Conservation (phyloP, 2,329 filamentous ascomycete genomes). For the Claviceps purpurea region DNA sequence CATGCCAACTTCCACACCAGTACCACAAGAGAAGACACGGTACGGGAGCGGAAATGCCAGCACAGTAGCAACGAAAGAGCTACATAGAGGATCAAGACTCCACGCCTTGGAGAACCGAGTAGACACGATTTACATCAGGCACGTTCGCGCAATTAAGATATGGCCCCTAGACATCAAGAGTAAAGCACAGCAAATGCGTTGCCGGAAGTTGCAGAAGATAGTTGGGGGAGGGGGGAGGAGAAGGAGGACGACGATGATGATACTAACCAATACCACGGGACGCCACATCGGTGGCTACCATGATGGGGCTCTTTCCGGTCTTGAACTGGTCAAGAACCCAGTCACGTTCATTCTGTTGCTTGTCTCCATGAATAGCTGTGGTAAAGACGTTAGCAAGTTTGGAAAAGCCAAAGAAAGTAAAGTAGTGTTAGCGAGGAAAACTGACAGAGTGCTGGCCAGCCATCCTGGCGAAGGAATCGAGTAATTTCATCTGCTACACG, state of each 20-base stretch:
- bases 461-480: slow-evolving; percentile 90
- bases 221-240: slow-evolving; percentile 26
- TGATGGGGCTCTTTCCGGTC: slow-evolving; percentile 97
- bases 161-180: slow-evolving; percentile 74
- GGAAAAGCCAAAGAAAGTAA: slow-evolving; percentile 20
- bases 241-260: slow-evolving; percentile 21
- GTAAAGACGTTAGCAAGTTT: slow-evolving; percentile 18
- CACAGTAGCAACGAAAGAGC: slow-evolving; percentile 50
- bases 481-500: slow-evolving; percentile 97
- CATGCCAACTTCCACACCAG: slow-evolving; percentile 65
- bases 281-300: slow-evolving; percentile 99
- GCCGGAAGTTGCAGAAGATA: slow-evolving; percentile 42
- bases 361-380: slow-evolving; percentile 91
- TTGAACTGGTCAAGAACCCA: slow-evolving; percentile 99
- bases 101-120: slow-evolving; percentile 64
- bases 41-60: slow-evolving; percentile 67
- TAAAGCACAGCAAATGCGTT: slow-evolving; percentile 60
- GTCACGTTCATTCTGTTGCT: slow-evolving; percentile 98
- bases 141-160: slow-evolving; percentile 80
- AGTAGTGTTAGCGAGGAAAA: slow-evolving; percentile 12
- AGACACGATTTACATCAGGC: slow-evolving; percentile 76
- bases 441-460: slow-evolving; percentile 93
- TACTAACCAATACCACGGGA: slow-evolving; percentile 99
- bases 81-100: slow-evolving; percentile 61
- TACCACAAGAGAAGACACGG: slow-evolving; percentile 45